Base-by-base conservation (phyloP, 148 eudicot genomes). In the Polygonum aviculare region DNA sequence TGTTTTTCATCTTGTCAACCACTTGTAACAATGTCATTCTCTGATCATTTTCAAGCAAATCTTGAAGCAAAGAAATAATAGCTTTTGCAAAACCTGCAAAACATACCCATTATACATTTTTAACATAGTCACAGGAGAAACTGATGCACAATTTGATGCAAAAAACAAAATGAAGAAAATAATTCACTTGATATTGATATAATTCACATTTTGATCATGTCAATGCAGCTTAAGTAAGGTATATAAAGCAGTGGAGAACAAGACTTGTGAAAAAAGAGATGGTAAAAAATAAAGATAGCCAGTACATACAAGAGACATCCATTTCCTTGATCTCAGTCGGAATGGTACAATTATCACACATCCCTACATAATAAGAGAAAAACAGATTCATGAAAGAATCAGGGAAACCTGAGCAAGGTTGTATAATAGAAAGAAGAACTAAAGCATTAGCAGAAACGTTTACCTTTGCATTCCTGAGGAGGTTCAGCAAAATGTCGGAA, bases 401-500 rank as follows among this genome's bases (percentile, higher is more conserved):
- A 76, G 44, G 38, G 59, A 52, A 73, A 49, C 39, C 5, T 7
- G 31, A 45, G 55, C 69, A 60, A 31, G 38, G 11, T 31, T 60
- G 1, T 31, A 26, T 26, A 22, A 12, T 7, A 12, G 10, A 31
- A 6, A 31, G 33, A 3, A 39, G 12, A 48, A 26, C 11, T 14
- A 26, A 35, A 44, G 5, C 22, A 49, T 12, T 38, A 41, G 51
- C 18, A 50, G 52, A 62, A 48, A 38, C 73, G 18, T 26, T 19
- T 83, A 95, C 98, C 99, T 80, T 92, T 89, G 86, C 99, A 95
- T 63, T 95, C 94, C 85, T 89, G 92, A 52, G 87, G 74, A 44
- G 93, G 93, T 87, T 95, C 99, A 55, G 97, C 91, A 87, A 95
- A 95, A 81, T 95, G 99, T 72, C 80, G 79, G 81, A 95, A 95